Percentiles rank a stretch among this genome's conserved stretches.
Evolutionary conservation across 2,329 filamentous ascomycete species (phyloP).

Genomic region (Aureobasidium vineae): DNA sequence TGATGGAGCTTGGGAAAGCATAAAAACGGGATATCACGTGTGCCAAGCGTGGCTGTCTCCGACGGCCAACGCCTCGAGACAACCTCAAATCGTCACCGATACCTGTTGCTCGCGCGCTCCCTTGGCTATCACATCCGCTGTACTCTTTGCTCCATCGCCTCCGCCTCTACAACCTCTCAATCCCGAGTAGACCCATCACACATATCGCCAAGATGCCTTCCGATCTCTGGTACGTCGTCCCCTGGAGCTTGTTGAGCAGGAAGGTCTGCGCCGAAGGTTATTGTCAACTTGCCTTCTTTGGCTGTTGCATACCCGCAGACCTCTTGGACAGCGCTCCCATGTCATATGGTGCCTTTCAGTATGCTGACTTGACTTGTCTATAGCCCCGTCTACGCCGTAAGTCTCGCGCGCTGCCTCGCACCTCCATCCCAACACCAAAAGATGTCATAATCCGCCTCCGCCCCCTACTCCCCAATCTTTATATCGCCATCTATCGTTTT

Average conservation of each 20-base stretch:
- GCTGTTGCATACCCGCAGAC: slow-evolving; percentile 27
- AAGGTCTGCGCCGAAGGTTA: slow-evolving; percentile 22
- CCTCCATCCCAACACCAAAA: not conserved
- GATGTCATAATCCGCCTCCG: slow-evolving; percentile 14
- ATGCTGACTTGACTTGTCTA: slow-evolving; percentile 47
- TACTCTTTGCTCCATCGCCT: slow-evolving; percentile 20
- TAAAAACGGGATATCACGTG: slow-evolving; percentile 13
- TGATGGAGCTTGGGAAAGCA: not conserved
- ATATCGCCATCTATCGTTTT: not conserved
- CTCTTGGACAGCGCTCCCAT: slow-evolving; percentile 19
- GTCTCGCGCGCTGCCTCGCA: slow-evolving; percentile 48
- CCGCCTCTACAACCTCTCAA: slow-evolving; percentile 12
- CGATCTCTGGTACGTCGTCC: slow-evolving; percentile 72
- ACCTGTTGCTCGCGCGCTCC: slow-evolving; percentile 15
- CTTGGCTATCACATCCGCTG: slow-evolving; percentile 21
- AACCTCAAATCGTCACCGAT: slow-evolving; percentile 25
- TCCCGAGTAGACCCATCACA: slow-evolving; percentile 14
- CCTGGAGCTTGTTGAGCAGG: slow-evolving; percentile 26
- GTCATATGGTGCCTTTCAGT: not conserved
- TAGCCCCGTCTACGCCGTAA: slow-evolving; percentile 98
- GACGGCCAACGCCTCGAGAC: slow-evolving; percentile 22
- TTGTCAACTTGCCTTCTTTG: slow-evolving; percentile 27
- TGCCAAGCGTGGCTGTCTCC: slow-evolving; percentile 21
- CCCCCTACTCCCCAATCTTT: slow-evolving; percentile 17
- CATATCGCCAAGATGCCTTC: slow-evolving; percentile 63